Evolutionary conservation across 352 stramenopile genomes (phyloP), one percentile per base, ranked within the genome.

Genomic region (Phytophthora europaea): DNA sequence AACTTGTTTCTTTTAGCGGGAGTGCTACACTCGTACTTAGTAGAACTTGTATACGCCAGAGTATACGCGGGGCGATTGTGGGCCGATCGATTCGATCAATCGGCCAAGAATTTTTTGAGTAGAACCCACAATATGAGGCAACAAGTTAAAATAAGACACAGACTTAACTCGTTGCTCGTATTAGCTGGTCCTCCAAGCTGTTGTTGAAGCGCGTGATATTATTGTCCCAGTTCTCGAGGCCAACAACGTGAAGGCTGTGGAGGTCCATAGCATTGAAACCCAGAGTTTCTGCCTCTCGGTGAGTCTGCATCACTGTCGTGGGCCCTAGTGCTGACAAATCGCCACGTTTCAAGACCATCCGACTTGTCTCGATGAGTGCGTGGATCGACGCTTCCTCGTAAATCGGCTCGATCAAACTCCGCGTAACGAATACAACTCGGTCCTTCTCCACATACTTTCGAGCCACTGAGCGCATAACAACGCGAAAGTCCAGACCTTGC

Each of bases 291-390:
- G 71, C 65, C 26, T 70, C 66, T 13, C 65, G 60, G n/a, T 78
- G 71, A 18, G 60, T 78, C 23, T 68, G 71, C 60, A 78, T 71
- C 48, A 68, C 12, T 10, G 71, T 78, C 16, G 60, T 72, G 1
- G 71, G 50, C 16, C 66, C 71, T 22, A 78, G 0, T 6, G 43
- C 15, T 3, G 71, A 75, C 13, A 64, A 33, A 15, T 66, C 43
- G 5, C 65, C 60, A 26, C 40, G 48, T n/a, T 56, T 78, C 36
- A 78, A 55, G 10, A 75, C 50, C 66, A 71, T 64, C 2, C 71
- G 66, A 23, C 6, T 57, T n/a, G 71, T 78, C 36, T 78, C 71
- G 18, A 67, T 20, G 20, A 74, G 31, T 5, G 53, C 18, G 26
- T 31, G 26, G 10, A 64, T 10, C 2, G 60, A 50, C 18, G 55